phyloP scores from a whole-genome alignment of 1,139 yeast species.

The Hansenula anomala region DNA sequence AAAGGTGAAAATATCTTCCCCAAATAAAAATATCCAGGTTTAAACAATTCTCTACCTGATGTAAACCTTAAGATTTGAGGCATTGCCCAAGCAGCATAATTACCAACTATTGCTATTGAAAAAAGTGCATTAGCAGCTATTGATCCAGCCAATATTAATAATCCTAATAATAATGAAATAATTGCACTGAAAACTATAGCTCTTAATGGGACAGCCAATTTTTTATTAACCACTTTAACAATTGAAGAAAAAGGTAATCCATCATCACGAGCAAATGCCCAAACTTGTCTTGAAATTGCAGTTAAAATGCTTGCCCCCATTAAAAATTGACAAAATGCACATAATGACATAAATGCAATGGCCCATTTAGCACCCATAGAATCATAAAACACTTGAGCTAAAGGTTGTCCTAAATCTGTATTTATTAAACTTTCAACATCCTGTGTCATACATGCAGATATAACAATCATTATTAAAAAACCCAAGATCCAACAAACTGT shows the following conservation, averaged over 20 bases:
- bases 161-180: neutral
- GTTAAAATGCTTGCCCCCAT: neutral
- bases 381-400: neutral
- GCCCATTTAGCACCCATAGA: neutral
- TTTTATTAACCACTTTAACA: neutral
- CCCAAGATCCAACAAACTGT: neutral
- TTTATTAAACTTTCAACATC: neutral
- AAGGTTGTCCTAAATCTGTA: neutral
- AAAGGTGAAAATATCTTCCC: slow-evolving; percentile 42
- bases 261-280: neutral
- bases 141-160: neutral
- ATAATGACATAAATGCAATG: neutral
- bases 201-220: neutral
- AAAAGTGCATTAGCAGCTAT: neutral
- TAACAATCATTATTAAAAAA: neutral
- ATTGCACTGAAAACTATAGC: neutral
- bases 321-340: neutral
- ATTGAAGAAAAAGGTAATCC: neutral
- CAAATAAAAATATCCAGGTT: slow-evolving; percentile 57
- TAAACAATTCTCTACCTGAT: slow-evolving; percentile 38
- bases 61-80: neutral
- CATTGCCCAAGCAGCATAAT: neutral
- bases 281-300: neutral
- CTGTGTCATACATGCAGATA: neutral
- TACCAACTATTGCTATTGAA: neutral